These are phyloP conservation scores for Ottelia alismoides DNA, from an alignment of 106 monocot species.

Conservation along the genomic window DNA sequence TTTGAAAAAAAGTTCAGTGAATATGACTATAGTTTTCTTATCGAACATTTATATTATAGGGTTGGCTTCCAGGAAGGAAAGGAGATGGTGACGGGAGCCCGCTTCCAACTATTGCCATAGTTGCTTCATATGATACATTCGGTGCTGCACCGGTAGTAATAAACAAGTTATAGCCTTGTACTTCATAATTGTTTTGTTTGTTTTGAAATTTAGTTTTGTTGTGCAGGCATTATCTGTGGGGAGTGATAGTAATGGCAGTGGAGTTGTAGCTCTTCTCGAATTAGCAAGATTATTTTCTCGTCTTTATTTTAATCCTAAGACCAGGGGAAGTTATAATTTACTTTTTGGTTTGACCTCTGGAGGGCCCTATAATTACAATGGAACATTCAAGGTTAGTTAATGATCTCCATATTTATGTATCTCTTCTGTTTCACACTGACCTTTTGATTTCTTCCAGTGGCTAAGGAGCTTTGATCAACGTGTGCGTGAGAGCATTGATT, in stretches of 20 bases:
- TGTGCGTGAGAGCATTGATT: slow-evolving; percentile 93
- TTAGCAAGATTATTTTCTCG: slow-evolving; percentile 88
- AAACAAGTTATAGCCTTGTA: background rate
- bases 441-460: slow-evolving; percentile 65
- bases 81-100: slow-evolving; percentile 63
- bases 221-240: slow-evolving; percentile 86
- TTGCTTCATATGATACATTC: slow-evolving; percentile 98
- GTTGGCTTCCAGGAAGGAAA: slow-evolving; percentile 92
- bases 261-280: slow-evolving; percentile 84
- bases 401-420: no score
- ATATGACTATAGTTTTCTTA: no score
- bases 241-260: slow-evolving; percentile 97
- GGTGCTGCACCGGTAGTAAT: slow-evolving; percentile 89
- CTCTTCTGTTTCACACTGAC: no score
- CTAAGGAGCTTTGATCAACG: slow-evolving; percentile 92
- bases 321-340: slow-evolving; percentile 84
- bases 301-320: slow-evolving; percentile 88
- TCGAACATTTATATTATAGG: no score
- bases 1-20: no score
- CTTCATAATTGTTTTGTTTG: no score
- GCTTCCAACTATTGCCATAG: slow-evolving; percentile 93
- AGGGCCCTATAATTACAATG: slow-evolving; percentile 99
- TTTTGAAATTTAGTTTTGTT: no score
- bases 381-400: slow-evolving; percentile 70
- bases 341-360: slow-evolving; percentile 99